phyloP scores from a whole-genome alignment of 805 yeast genomes.

The Yamadazyma takamatsuzukensis region DNA sequence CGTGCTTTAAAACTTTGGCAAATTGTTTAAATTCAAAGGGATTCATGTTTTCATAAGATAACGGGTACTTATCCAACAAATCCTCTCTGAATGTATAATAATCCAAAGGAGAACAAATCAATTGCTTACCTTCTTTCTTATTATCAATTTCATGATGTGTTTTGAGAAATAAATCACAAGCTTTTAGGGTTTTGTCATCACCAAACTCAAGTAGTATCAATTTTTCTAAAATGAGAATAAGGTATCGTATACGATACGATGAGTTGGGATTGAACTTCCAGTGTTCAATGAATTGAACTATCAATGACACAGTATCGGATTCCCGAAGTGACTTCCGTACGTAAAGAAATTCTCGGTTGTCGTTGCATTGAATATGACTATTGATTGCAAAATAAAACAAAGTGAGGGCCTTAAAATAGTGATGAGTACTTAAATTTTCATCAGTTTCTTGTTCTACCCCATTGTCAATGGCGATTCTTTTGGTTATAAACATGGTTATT shows the following conservation, averaged over 20 bases:
- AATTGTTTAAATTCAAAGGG: slow-evolving; percentile 15
- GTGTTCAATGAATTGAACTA: slow-evolving; percentile 53
- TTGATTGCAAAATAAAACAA: slow-evolving; percentile 32
- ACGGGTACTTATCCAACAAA: slow-evolving; percentile 69
- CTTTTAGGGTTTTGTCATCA: slow-evolving; percentile 32
- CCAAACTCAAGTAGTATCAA: slow-evolving; percentile 63
- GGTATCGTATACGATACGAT: slow-evolving; percentile 49
- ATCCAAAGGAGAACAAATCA: slow-evolving; percentile 75
- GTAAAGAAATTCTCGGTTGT: slow-evolving; percentile 2
- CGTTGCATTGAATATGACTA: slow-evolving; percentile 15
- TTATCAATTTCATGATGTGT: slow-evolving; percentile 34
- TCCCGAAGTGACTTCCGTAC: slow-evolving; percentile 21
- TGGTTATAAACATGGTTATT: background rate
- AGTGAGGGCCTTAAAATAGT: slow-evolving; percentile 28
- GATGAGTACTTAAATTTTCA: slow-evolving; percentile 7
- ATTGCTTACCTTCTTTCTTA: slow-evolving; percentile 20
- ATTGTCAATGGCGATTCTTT: slow-evolving; percentile 8
- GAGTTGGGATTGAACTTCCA: slow-evolving; percentile 58
- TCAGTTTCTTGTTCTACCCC: slow-evolving; percentile 3
- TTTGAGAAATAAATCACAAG: slow-evolving; percentile 46
- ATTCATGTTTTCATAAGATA: slow-evolving; percentile 46
- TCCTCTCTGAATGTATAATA: slow-evolving; percentile 79
- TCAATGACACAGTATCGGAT: slow-evolving; percentile 36
- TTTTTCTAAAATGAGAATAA: slow-evolving; percentile 53
- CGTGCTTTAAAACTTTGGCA: slow-evolving; percentile 27